Evolutionary conservation across 352 stramenopile genomes (phyloP).

Genomic region (Phytophthora fragariaefolia): DNA sequence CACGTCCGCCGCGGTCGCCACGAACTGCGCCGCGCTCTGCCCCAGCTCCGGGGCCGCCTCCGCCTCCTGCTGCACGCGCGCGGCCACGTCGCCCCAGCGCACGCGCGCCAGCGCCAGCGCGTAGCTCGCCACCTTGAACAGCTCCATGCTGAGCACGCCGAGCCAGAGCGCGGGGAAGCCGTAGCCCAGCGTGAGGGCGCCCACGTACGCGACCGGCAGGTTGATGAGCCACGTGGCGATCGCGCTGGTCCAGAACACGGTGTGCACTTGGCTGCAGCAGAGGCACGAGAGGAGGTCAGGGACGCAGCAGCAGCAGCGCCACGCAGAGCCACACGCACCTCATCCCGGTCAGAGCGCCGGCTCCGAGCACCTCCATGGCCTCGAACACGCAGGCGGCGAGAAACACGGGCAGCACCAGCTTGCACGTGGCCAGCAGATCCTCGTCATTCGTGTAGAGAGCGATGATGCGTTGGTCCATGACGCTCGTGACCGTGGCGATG

Average conservation of each 20-base stretch:
- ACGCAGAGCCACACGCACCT: constrained; percentile 37
- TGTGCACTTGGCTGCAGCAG: constrained; percentile 53
- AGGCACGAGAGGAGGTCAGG: constrained; percentile 2
- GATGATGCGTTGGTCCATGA: constrained; percentile 57
- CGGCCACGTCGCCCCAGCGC: constrained; percentile 57
- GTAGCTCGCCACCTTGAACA: constrained; percentile 69
- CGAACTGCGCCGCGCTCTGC: constrained; percentile 66
- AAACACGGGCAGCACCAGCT: constrained; percentile 65
- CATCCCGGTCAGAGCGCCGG: constrained; percentile 72
- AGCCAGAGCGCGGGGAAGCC: constrained; percentile 72
- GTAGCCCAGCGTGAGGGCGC: constrained; percentile 54
- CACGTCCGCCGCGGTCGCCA: constrained; percentile 63
- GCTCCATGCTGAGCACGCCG: constrained; percentile 67
- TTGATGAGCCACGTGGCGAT: constrained; percentile 75
- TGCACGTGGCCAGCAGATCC: constrained; percentile 53
- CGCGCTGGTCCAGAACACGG: constrained; percentile 68
- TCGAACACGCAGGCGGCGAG: constrained; percentile 67
- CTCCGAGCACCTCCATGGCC: constrained; percentile 65
- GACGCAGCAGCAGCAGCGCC: background rate
- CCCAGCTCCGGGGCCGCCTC: constrained; percentile 52
- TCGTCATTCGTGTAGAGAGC: constrained; percentile 67
- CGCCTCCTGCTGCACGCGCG: constrained; percentile 52
- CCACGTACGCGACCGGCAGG: constrained; percentile 60
- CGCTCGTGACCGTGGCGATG: constrained; percentile 52
- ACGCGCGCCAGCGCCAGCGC: constrained; percentile 47